phyloP scores from a whole-genome alignment of 768 basidiomycete species.

The Naganishia vaughanmartiniae region DNA sequence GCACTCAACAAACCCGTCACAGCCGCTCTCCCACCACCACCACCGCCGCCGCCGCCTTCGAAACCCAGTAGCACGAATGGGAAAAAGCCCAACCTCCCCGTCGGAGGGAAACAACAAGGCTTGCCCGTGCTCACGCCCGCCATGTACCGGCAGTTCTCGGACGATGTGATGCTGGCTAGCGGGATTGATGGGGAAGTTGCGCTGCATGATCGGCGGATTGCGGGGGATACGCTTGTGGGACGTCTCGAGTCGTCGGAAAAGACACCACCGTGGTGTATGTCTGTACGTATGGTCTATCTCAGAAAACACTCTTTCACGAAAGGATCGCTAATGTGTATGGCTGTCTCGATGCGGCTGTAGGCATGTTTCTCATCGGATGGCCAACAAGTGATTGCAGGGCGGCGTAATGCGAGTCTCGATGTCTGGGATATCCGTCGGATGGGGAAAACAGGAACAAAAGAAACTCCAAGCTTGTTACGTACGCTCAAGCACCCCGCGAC shows the following conservation, averaged over 20 bases:
- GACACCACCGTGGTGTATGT: constrained; percentile 92
- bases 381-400: constrained; percentile 80
- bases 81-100: neutral
- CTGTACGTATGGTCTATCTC: constrained; percentile 60
- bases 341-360: constrained; percentile 53
- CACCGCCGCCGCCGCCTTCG: neutral
- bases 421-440: constrained; percentile 89
- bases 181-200: constrained; percentile 89
- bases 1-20: neutral
- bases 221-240: constrained; percentile 62
- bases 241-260: constrained; percentile 85
- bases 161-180: constrained; percentile 81
- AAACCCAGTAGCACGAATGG: neutral
- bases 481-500: constrained; percentile 80
- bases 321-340: neutral
- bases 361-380: constrained; percentile 93
- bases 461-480: constrained; percentile 73
- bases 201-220: constrained; percentile 80
- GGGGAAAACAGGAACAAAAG: constrained; percentile 62
- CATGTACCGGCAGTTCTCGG: constrained; percentile 66
- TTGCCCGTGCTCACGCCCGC: constrained; percentile 64
- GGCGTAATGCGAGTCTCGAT: constrained; percentile 77
- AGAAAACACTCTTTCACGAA: no score
- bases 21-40: neutral
- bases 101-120: constrained; percentile 10